Evolutionary conservation across 495 filamentous ascomycete genomes (phyloP), one percentile per base, ranked within the genome.

Genomic region (Bacidia rubella): DNA sequence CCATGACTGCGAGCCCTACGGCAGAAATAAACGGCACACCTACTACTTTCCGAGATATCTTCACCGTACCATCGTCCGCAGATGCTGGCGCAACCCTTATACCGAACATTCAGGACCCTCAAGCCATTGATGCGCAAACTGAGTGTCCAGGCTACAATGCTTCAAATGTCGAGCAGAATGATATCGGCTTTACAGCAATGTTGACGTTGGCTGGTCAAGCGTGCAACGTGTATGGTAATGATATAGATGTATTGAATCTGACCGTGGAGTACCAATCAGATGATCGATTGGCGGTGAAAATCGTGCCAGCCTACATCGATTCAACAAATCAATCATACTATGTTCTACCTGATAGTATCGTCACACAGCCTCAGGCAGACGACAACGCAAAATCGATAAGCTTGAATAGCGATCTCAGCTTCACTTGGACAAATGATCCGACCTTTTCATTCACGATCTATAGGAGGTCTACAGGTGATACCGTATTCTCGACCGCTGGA

Each of bases 71-170:
- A 7, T 67, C 78, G 12, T 60, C 63, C 35, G 77, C 74, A 7
- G 75, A 81, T 53, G 51, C 65, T 32, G 84, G 83, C 38, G 73
- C 65, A 19, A 67, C 72, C 17, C 54, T 87, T 29, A 65, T 87
- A 23, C 82, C 87, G 32, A 86, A 87, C 60, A 76, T 90, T 60
- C 58, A 79, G 40, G 85, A 90, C 57, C 80, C 85, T 10, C 44
- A 83, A 29, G 86, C 87, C 15, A 68, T 83, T 47, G 68, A 87
- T 63, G 75, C 82, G 1, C 87, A 92, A 63, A 66, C 71, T 2
- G 77, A 80, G 1, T 83, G 80, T 59, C 80, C 80, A 20, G 80
- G 80, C 1, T 83, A 83, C 59, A 77, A 58, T 42, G 80, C 77
- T 2, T 71, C 66, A 3, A 66, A 75, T 55, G 68, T 81, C 11